Evolutionary conservation across 2,329 filamentous ascomycete species (phyloP).

Genomic region (Sporothrix pallida): DNA sequence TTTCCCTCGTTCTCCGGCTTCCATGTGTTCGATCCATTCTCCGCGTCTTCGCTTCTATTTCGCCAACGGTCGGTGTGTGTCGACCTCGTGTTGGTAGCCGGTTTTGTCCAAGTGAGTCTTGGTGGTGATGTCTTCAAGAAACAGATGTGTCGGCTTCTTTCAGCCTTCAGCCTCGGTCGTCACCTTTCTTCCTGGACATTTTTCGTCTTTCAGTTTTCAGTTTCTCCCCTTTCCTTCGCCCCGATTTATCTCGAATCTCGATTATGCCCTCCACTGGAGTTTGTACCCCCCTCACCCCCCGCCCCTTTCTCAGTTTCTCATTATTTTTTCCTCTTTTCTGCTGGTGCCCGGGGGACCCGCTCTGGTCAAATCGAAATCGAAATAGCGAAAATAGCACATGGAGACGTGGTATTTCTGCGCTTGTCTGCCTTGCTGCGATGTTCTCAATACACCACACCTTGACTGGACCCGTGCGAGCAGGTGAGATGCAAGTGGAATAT

Average conservation of each 20-base stretch:
- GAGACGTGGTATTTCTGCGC: background rate
- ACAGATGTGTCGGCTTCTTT: no score
- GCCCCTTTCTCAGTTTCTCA: background rate
- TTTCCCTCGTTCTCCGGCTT: no score
- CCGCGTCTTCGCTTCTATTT: background rate
- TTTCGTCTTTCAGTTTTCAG: background rate
- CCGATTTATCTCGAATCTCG: background rate
- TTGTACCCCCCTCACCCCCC: no score
- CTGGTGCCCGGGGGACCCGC: background rate
- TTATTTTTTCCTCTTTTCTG: background rate
- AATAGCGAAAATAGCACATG: background rate
- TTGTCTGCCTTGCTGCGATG: no score
- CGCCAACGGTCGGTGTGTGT: background rate
- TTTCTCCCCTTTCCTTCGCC: background rate
- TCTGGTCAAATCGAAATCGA: background rate
- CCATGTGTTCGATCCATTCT: background rate
- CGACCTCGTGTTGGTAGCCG: background rate
- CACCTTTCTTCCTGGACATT: background rate
- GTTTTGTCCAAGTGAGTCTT: no score
- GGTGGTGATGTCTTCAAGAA: no score
- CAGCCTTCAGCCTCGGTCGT: no score
- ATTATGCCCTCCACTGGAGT: background rate
- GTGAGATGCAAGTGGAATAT: no score
- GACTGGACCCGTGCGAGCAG: no score
- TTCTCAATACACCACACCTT: no score